Evolutionary conservation across 495 filamentous ascomycete genomes (phyloP).

Genomic region (Tuber indicum): DNA sequence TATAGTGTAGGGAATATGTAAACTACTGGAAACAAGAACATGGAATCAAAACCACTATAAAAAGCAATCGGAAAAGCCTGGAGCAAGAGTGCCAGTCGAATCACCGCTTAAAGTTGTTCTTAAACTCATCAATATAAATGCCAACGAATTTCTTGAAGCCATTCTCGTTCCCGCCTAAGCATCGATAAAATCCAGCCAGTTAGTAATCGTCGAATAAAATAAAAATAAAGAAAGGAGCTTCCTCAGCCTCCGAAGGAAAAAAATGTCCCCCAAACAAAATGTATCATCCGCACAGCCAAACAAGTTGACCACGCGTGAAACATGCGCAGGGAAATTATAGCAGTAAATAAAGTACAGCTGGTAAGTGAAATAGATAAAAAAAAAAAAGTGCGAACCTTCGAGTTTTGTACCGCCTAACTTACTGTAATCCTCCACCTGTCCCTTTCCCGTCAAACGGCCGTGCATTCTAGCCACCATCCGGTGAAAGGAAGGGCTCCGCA

Average conservation of each 20-base stretch:
- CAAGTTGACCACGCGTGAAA: background rate
- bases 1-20: background rate
- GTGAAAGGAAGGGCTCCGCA: constrained; percentile 57
- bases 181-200: constrained; percentile 6
- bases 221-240: background rate
- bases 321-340: background rate
- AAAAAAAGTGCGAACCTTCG: constrained; percentile 47
- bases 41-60: background rate
- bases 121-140: constrained; percentile 56
- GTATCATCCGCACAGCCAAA: background rate
- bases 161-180: constrained; percentile 4
- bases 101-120: constrained; percentile 51
- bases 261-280: background rate
- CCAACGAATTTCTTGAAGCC: constrained; percentile 47
- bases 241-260: background rate
- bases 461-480: constrained; percentile 53
- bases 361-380: constrained; percentile 1
- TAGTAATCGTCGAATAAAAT: background rate
- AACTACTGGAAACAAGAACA: background rate
- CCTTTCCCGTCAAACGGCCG: constrained; percentile 50
- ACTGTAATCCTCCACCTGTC: constrained; percentile 53
- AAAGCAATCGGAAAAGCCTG: background rate
- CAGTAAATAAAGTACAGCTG: background rate
- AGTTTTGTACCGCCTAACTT: constrained; percentile 55
- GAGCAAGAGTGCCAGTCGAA: constrained; percentile 13